phyloP scores from a whole-genome alignment of 2,329 filamentous ascomycete species.

The Triangularia setosa region DNA sequence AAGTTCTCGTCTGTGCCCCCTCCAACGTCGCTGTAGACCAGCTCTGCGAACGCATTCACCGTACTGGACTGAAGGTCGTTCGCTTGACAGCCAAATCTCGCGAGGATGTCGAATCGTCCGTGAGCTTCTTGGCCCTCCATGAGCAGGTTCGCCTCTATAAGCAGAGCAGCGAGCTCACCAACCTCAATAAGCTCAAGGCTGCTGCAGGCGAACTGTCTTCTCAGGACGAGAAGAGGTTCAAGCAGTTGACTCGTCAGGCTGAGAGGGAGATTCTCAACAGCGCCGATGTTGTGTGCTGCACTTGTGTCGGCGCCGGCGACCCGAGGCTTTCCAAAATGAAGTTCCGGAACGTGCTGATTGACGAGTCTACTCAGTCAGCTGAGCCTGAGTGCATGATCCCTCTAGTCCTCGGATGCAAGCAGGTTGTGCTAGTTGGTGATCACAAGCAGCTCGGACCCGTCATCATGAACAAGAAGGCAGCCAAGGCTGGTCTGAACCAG shows the following conservation, averaged over 20 bases:
- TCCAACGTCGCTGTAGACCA: slow-evolving; percentile 99
- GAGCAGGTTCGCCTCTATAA: slow-evolving; percentile 98
- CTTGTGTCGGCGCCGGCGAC: slow-evolving; percentile 94
- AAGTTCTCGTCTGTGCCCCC: slow-evolving; percentile 92
- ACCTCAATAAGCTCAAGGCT: slow-evolving; percentile 87
- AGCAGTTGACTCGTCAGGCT: slow-evolving; percentile 86
- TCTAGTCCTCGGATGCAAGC: slow-evolving; percentile 93
- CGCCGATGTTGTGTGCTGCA: slow-evolving; percentile 97
- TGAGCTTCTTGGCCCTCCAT: slow-evolving; percentile 90
- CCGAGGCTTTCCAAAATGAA: slow-evolving; percentile 95
- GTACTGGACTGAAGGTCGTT: slow-evolving; percentile 91
- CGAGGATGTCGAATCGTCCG: slow-evolving; percentile 97
- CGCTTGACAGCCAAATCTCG: slow-evolving; percentile 98
- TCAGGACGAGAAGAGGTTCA: slow-evolving; percentile 97
- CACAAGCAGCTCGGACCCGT: slow-evolving; percentile 97
- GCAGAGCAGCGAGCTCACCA: slow-evolving; percentile 87
- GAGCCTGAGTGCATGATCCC: slow-evolving; percentile 99
- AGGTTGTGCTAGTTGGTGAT: slow-evolving; percentile 96
- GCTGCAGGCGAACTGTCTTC: slow-evolving; percentile 89
- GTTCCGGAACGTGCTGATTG: slow-evolving; percentile 95
- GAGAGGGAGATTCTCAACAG: slow-evolving; percentile 94
- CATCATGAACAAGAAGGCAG: slow-evolving; percentile 99
- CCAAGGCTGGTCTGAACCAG: slow-evolving; percentile 94
- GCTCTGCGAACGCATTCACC: slow-evolving; percentile 93
- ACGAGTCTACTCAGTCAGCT: slow-evolving; percentile 96